These are phyloP conservation scores for Arabidopsis arenosa DNA, from an alignment of 345 rosid species.

Conservation along the genomic window DNA sequence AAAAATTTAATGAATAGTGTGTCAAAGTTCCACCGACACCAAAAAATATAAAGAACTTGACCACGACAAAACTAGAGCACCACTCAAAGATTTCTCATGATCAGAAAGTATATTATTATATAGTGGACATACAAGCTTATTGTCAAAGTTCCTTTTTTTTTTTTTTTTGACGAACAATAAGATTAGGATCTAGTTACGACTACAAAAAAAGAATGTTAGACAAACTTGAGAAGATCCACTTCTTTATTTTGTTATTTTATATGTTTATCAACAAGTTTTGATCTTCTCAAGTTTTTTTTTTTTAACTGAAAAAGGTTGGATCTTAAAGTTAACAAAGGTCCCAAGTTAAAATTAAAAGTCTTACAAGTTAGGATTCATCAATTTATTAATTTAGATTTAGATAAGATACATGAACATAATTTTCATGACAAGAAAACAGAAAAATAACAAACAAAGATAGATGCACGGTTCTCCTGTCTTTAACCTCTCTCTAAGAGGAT, in stretches of 20 bases:
- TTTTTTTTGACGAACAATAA: too few relatives aligned
- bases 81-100: not conserved
- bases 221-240: too few relatives aligned
- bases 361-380: not conserved
- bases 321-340: not conserved
- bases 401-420: conserved; percentile 18
- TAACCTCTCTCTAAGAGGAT: not conserved
- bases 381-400: not conserved
- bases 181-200: too few relatives aligned
- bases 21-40: too few relatives aligned
- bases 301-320: not conserved
- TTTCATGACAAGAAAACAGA: conserved; percentile 19
- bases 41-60: not conserved
- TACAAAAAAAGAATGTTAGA: too few relatives aligned
- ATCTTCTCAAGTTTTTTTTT: too few relatives aligned
- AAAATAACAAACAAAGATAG: conserved; percentile 18
- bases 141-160: too few relatives aligned
- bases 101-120: not conserved
- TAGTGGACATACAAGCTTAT: too few relatives aligned
- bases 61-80: conserved; percentile 23
- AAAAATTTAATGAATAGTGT: too few relatives aligned
- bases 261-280: too few relatives aligned
- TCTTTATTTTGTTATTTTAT: too few relatives aligned
- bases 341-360: not conserved
- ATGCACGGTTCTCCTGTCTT: conserved; percentile 4